A percentile compares a stretch with the other conserved stretches of the same genome.
Evolutionary conservation across 164 flowering plant genomes (phyloP).

Genomic region (Santalum album): DNA sequence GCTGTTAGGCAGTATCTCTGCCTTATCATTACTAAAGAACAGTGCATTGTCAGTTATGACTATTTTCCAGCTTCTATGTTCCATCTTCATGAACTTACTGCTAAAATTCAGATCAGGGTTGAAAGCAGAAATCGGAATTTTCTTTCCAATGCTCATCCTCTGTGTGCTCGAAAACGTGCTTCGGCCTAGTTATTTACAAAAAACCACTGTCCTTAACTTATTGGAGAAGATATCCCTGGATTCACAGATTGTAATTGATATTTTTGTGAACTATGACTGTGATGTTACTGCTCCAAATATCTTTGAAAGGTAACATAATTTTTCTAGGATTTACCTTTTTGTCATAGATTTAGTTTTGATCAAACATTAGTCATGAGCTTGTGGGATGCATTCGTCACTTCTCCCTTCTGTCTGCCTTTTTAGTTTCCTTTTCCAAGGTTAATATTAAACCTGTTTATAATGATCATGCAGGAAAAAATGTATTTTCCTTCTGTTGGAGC

Average conservation of each 20-base stretch:
- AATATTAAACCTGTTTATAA: no score
- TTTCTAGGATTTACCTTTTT: neutral
- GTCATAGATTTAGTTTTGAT: neutral
- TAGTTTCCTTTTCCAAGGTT: neutral
- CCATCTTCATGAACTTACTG: constrained; percentile 66
- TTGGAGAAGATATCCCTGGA: constrained; percentile 81
- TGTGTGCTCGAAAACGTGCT: constrained; percentile 97
- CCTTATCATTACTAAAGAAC: constrained; percentile 89
- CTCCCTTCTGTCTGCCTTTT: neutral
- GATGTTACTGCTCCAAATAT: constrained; percentile 95
- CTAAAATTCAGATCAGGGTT: constrained; percentile 76
- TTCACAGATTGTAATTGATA: constrained; percentile 72
- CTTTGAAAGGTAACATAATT: constrained; percentile 70
- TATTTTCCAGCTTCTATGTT: constrained; percentile 90
- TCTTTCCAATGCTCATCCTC: constrained; percentile 93
- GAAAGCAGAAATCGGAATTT: constrained; percentile 91
- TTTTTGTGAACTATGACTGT: constrained; percentile 96
- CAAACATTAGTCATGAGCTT: neutral
- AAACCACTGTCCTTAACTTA: constrained; percentile 86
- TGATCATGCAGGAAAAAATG: no score
- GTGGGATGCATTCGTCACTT: neutral
- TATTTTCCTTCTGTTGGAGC: no score
- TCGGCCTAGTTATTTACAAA: constrained; percentile 94
- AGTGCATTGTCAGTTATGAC: constrained; percentile 98
- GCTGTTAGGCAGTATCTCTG: constrained; percentile 85